Conservation (phyloP, 2,329 filamentous ascomycete genomes). For the Exophiala alcalophila region DNA sequence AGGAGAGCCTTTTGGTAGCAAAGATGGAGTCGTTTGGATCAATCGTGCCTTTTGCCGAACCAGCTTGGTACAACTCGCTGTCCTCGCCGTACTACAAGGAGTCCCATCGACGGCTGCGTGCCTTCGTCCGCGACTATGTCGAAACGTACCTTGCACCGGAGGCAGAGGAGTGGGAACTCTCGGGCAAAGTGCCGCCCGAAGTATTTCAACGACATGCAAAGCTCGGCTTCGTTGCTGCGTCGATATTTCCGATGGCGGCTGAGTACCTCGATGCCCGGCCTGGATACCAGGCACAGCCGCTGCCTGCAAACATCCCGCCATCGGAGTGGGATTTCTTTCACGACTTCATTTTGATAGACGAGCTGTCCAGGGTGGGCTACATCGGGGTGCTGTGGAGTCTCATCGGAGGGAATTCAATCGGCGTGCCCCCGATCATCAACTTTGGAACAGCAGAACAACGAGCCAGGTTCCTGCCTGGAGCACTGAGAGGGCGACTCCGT, state of each 20-base stretch:
- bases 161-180: not conserved
- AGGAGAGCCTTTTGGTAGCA: too few species aligned
- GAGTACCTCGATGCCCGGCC: not conserved
- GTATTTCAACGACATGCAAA: not conserved
- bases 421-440: not conserved
- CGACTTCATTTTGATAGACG: not conserved
- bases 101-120: not conserved
- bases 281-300: not conserved
- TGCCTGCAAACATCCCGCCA: not conserved
- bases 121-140: slow-evolving; percentile 1
- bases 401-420: not conserved
- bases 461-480: not conserved
- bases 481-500: not conserved
- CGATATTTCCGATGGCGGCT: not conserved
- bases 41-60: not conserved
- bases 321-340: slow-evolving; percentile 3
- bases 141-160: not conserved
- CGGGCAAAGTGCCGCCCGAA: not conserved
- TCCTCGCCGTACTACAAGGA: not conserved
- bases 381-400: not conserved
- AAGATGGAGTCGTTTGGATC: not conserved
- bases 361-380: not conserved
- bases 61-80: not conserved
- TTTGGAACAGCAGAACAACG: not conserved
- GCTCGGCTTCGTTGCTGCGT: not conserved